Evolutionary conservation across 345 rosid genomes (phyloP).

Genomic region (Pugionium cornutum): DNA sequence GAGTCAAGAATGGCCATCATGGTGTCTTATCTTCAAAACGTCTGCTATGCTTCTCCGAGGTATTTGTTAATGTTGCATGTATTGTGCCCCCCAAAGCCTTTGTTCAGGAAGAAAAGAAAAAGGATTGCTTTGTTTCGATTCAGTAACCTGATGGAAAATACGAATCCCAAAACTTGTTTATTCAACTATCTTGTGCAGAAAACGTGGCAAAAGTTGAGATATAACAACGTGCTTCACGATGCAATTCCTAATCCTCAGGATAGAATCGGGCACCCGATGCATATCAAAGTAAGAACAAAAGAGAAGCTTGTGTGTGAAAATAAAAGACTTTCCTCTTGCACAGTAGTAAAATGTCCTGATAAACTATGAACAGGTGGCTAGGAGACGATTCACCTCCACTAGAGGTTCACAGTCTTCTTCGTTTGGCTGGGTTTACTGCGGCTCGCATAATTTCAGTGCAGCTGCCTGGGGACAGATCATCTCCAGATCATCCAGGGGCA

Average conservation of each 20-base stretch:
- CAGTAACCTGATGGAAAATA: neutral
- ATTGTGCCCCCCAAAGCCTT: neutral
- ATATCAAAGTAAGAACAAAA: slow-evolving; percentile 58
- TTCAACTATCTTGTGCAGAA: slow-evolving; percentile 49
- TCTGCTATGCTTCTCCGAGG: slow-evolving; percentile 92
- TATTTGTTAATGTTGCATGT: slow-evolving; percentile 32
- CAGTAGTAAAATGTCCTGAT: slow-evolving; percentile 1
- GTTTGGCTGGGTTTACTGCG: slow-evolving; percentile 87
- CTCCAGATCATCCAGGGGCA: slow-evolving; percentile 43
- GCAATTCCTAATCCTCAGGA: slow-evolving; percentile 77
- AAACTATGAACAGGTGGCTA: slow-evolving; percentile 61
- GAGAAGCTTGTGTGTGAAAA: neutral
- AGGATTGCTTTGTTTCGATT: slow-evolving; percentile 1
- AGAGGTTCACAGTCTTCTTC: slow-evolving; percentile 49
- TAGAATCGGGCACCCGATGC: slow-evolving; percentile 79
- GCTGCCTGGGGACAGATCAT: slow-evolving; percentile 91
- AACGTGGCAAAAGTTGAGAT: slow-evolving; percentile 81
- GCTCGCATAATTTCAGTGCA: slow-evolving; percentile 90
- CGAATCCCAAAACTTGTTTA: slow-evolving; percentile 1
- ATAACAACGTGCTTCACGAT: slow-evolving; percentile 59
- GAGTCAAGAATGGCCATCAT: slow-evolving; percentile 60
- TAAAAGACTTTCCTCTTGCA: neutral
- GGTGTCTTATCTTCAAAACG: slow-evolving; percentile 70
- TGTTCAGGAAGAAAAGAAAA: neutral
- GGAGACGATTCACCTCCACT: slow-evolving; percentile 63